Conservation (phyloP, 768 basidiomycete species). For the Boletus insuetus region DNA sequence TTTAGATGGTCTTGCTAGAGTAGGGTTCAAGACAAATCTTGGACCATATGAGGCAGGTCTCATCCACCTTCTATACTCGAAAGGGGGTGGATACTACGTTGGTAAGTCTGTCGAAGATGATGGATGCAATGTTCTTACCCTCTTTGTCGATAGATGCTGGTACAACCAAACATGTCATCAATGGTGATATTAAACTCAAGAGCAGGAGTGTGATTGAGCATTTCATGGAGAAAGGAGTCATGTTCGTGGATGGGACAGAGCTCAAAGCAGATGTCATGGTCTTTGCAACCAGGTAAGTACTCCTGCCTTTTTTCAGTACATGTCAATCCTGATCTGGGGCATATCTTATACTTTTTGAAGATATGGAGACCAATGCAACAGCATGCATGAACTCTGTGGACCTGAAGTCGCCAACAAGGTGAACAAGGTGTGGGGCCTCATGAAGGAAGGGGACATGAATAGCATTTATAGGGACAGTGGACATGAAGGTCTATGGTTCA, state of each 20-base stretch:
- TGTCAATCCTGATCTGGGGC: background rate
- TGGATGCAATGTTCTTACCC: background rate
- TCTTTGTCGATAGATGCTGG: conserved; percentile 29
- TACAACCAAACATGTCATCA: conserved; percentile 41
- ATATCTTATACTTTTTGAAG: conserved; percentile 25
- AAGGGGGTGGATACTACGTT: conserved; percentile 41
- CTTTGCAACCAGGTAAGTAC: conserved; percentile 30
- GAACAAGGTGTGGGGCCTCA: conserved; percentile 57
- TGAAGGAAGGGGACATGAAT: conserved; percentile 59
- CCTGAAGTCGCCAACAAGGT: conserved; percentile 44
- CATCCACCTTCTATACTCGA: conserved; percentile 23
- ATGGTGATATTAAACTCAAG: conserved; percentile 53
- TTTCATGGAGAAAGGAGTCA: conserved; percentile 32
- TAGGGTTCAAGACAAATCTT: conserved; percentile 37
- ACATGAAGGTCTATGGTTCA: conserved; percentile 36
- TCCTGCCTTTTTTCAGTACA: background rate
- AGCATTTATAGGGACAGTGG: conserved; percentile 35
- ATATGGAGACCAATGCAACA: conserved; percentile 42
- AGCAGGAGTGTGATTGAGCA: conserved; percentile 34
- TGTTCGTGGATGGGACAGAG: conserved; percentile 15
- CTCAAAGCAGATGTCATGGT: conserved; percentile 33
- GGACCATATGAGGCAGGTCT: conserved; percentile 36
- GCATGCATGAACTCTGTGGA: conserved; percentile 44
- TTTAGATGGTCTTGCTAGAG: conserved; percentile 37
- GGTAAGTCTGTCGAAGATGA: conserved; percentile 18